Base-by-base conservation (phyloP, 225 moss, liverwort and hornwort genomes). In the Bryoerythrophyllum caledonicum region DNA sequence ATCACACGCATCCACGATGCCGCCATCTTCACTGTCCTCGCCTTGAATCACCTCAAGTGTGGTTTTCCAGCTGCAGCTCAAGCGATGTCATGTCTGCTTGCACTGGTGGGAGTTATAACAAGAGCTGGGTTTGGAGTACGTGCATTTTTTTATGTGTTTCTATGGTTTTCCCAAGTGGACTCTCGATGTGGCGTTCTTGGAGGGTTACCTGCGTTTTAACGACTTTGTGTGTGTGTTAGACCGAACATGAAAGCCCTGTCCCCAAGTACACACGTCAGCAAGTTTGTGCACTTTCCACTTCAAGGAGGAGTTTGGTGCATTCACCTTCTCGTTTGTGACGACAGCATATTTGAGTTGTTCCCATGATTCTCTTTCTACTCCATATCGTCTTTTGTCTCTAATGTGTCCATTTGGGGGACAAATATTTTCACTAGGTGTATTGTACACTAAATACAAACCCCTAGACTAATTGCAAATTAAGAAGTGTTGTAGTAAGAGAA, bases 11-110 rank as follows among this genome's bases (percentile, higher is more conserved):
- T 32, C 73, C 74, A 63, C 28, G 62, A 13, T 28, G 53, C n/a
- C 65, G 70, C 75, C 81, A 85, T 81, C 32, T 12, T 58, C 19
- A 19, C 10, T 57, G 43, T 59, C 54, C 54, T 15, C 4, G 54
- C 32, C 21, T n/a, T 32, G 68, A 53, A 23, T 48, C 32, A 24
- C 54, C 10, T 24, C 24, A 24, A 69, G 46, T 10, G 44, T n/a
- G 23, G 54, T 1, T 54, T 43, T 13, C 68, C 53, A 25, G 32
- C n/a, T n/a, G 24, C 17, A 56, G 10, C 10, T 57, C 19, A 59
- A 23, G 12, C 15, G n/a, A n/a, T 44, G 1, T 24, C 14, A 21
- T 30, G 21, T 32, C 15, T 34, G 32, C 30, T 30, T n/a, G 21
- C n/a, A 3, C 23, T 14, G 11, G 20, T 53, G 8, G 23, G 54